Evolutionary conservation across 164 flowering plant species (phyloP).

Genomic region (Euptelea pleiosperma): DNA sequence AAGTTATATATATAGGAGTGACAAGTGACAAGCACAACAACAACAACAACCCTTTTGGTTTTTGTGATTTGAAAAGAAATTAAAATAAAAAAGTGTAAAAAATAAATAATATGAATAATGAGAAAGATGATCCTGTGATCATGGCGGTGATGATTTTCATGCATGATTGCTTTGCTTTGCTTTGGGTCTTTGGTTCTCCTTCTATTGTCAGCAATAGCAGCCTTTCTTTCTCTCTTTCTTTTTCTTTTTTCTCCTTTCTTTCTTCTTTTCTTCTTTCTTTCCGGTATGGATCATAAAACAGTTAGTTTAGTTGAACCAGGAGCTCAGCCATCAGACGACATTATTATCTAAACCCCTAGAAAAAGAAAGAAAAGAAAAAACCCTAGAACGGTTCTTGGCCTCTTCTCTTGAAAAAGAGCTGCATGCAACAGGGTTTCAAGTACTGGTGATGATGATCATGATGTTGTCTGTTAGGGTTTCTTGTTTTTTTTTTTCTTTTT

Average conservation of each 20-base stretch:
- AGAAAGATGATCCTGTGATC: conserved; percentile 48
- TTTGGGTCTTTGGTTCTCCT: conserved; percentile 40
- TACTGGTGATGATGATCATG: conserved; percentile 37
- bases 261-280: conserved; percentile 21
- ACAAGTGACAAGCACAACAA: conserved; percentile 13
- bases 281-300: conserved; percentile 38
- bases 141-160: conserved; percentile 68
- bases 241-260: conserved; percentile 10
- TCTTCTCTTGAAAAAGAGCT: conserved; percentile 24
- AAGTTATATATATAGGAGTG: background rate
- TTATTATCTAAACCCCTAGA: conserved; percentile 2
- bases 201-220: conserved; percentile 41
- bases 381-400: conserved; percentile 17
- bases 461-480: conserved; percentile 27
- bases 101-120: conserved; percentile 22
- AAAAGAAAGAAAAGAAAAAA: conserved; percentile 14
- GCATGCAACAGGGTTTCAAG: conserved; percentile 27
- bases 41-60: conserved; percentile 31
- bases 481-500: conserved; percentile 11
- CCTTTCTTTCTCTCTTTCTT: conserved; percentile 31
- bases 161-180: conserved; percentile 32
- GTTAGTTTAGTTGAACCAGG: conserved; percentile 37
- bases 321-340: conserved; percentile 8
- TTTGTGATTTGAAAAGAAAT: conserved; percentile 9
- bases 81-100: conserved; percentile 14